phyloP scores from a whole-genome alignment of 2,329 filamentous ascomycete genomes.

The Alternaria arborescens region DNA sequence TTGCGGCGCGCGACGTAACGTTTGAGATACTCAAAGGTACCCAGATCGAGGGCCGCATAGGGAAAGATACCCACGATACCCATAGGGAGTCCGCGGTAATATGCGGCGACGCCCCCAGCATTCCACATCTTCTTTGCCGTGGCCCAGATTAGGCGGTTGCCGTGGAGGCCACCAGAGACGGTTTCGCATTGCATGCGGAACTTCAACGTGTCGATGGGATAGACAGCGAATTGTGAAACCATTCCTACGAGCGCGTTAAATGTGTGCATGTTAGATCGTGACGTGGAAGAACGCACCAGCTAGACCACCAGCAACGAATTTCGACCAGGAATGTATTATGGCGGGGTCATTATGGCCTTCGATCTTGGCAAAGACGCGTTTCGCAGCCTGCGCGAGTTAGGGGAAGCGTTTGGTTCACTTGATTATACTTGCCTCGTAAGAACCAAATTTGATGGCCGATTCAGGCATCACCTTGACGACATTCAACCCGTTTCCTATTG shows the following conservation, averaged over 20 bases:
- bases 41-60: slow-evolving; percentile 95
- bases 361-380: slow-evolving; percentile 82
- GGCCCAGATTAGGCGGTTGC: slow-evolving; percentile 80
- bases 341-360: slow-evolving; percentile 88
- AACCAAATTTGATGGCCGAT: slow-evolving; percentile 97
- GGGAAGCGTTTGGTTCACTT: slow-evolving; percentile 1
- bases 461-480: slow-evolving; percentile 99
- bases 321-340: slow-evolving; percentile 81
- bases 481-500: slow-evolving; percentile 88
- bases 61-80: slow-evolving; percentile 96
- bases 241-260: slow-evolving; percentile 63
- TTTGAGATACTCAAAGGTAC: slow-evolving; percentile 94
- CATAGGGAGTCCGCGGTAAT: slow-evolving; percentile 93
- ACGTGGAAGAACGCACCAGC: slow-evolving; percentile 63
- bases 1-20: slow-evolving; percentile 74
- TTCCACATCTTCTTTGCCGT: slow-evolving; percentile 89
- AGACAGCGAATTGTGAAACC: slow-evolving; percentile 95
- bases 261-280: neutral
- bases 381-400: slow-evolving; percentile 69
- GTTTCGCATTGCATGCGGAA: slow-evolving; percentile 93
- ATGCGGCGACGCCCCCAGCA: slow-evolving; percentile 75
- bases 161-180: slow-evolving; percentile 82
- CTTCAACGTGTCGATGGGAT: slow-evolving; percentile 87
- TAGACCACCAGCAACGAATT: slow-evolving; percentile 88
- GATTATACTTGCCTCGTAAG: slow-evolving; percentile 73